A percentile compares a stretch with the other conserved stretches of the same genome.
Evolutionary conservation across 2,329 filamentous ascomycete species (phyloP).

Genomic region (Fusarium liriodendri): DNA sequence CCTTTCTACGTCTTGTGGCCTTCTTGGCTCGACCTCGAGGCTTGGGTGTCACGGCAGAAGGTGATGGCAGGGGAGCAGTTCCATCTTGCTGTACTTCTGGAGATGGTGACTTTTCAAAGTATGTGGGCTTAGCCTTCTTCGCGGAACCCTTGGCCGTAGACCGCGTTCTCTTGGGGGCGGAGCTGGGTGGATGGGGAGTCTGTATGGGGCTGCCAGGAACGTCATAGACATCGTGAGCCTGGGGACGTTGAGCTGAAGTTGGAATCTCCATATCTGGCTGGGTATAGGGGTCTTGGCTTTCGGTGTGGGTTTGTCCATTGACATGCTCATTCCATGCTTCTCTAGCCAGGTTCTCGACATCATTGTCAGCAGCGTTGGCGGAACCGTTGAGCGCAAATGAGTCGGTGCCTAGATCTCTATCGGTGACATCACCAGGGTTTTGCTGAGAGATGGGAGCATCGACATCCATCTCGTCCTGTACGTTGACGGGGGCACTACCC

Average conservation of each 20-base stretch:
- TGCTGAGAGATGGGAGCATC: slow-evolving; percentile 27
- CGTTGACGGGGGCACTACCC: slow-evolving; percentile 34
- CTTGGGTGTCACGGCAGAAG: slow-evolving; percentile 48
- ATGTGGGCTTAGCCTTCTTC: slow-evolving; percentile 63
- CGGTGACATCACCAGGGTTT: slow-evolving; percentile 10
- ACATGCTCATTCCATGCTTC: slow-evolving; percentile 51
- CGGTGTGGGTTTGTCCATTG: slow-evolving; percentile 42
- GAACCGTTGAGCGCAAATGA: slow-evolving; percentile 13
- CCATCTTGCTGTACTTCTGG: slow-evolving; percentile 34
- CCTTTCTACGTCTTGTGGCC: slow-evolving; percentile 42
- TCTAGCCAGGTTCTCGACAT: slow-evolving; percentile 47
- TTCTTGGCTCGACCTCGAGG: slow-evolving; percentile 46
- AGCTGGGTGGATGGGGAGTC: slow-evolving; percentile 34
- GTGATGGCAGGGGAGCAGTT: slow-evolving; percentile 46
- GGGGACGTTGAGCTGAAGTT: slow-evolving; percentile 32
- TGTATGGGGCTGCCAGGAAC: slow-evolving; percentile 39
- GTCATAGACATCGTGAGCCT: slow-evolving; percentile 39
- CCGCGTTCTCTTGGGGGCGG: slow-evolving; percentile 43
- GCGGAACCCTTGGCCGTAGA: slow-evolving; percentile 49
- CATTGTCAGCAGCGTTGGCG: slow-evolving; percentile 26
- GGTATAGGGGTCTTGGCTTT: slow-evolving; percentile 17
- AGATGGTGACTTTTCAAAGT: slow-evolving; percentile 50
- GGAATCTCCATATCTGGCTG: slow-evolving; percentile 26
- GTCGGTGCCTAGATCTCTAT: slow-evolving; percentile 19
- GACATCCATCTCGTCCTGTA: slow-evolving; percentile 39